Percentiles rank a stretch among this genome's conserved stretches.
Conservation (phyloP, 73 alveolate genomes). For the Paramecium bursaria region DNA sequence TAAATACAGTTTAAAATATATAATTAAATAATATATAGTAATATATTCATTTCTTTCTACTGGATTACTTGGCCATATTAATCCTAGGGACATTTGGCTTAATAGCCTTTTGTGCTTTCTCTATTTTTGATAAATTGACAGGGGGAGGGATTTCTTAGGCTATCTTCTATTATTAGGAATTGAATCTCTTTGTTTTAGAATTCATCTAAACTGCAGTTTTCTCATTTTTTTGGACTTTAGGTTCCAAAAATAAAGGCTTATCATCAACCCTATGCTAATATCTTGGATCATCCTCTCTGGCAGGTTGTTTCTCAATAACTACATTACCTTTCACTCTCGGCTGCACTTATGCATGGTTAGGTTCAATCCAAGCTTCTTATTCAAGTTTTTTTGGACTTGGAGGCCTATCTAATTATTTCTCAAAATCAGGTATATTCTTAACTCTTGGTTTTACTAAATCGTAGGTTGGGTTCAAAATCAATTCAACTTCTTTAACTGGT, state of each 20-base stretch:
- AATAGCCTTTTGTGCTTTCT: slow-evolving; percentile 72
- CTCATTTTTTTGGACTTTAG: slow-evolving; percentile 61
- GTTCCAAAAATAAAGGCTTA: slow-evolving; percentile 36
- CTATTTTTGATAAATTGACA: slow-evolving; percentile 63
- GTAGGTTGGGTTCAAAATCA: slow-evolving; percentile 7
- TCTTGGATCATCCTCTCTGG: slow-evolving; percentile 72
- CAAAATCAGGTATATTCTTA: slow-evolving; percentile 64
- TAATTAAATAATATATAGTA: slow-evolving; percentile 5
- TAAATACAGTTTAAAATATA: neutral
- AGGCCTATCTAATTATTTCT: slow-evolving; percentile 72
- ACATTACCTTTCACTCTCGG: slow-evolving; percentile 63
- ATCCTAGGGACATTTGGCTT: slow-evolving; percentile 73
- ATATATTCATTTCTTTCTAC: slow-evolving; percentile 41
- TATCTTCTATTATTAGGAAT: slow-evolving; percentile 61
- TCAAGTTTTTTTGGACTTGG: slow-evolving; percentile 63
- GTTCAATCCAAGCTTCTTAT: slow-evolving; percentile 69
- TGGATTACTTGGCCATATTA: slow-evolving; percentile 27
- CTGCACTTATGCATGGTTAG: slow-evolving; percentile 72
- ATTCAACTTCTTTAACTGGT: slow-evolving; percentile 36
- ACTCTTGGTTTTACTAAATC: slow-evolving; percentile 60
- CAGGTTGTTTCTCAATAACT: slow-evolving; percentile 72
- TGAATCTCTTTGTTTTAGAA: slow-evolving; percentile 44
- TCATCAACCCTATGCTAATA: slow-evolving; percentile 71
- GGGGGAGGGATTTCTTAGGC: slow-evolving; percentile 72
- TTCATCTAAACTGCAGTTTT: slow-evolving; percentile 70